Evolutionary conservation across 2,329 filamentous ascomycete species (phyloP).

Genomic region (Colletotrichum abscissum): DNA sequence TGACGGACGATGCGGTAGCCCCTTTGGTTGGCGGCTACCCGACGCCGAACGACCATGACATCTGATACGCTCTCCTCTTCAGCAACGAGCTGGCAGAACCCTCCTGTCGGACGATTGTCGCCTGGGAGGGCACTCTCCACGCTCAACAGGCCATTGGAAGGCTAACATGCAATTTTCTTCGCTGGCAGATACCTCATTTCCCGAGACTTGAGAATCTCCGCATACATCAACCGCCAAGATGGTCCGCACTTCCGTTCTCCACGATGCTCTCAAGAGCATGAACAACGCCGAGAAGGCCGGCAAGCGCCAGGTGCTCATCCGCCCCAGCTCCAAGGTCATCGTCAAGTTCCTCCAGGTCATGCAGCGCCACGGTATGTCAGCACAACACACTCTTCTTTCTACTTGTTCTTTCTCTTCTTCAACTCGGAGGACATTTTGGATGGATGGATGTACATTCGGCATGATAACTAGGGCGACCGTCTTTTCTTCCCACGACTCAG

Average conservation of each 20-base stretch:
- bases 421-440: constrained; percentile 8
- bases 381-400: not conserved
- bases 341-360: constrained; percentile 99
- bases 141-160: constrained; percentile 69
- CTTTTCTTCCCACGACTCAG: constrained; percentile 83
- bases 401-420: constrained; percentile 15
- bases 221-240: constrained; percentile 78
- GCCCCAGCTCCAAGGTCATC: constrained; percentile 99
- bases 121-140: constrained; percentile 75
- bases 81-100: constrained; percentile 77
- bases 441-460: constrained; percentile 71
- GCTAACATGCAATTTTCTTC: constrained; percentile 63
- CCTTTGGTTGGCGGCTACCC: constrained; percentile 17
- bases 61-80: constrained; percentile 72
- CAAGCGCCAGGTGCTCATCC: constrained; percentile 99
- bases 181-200: constrained; percentile 74
- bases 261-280: constrained; percentile 99
- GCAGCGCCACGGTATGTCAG: constrained; percentile 96
- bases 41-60: constrained; percentile 39
- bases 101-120: constrained; percentile 57
- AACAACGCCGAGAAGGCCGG: constrained; percentile 99
- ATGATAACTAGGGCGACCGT: constrained; percentile 99
- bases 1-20: constrained; percentile 12
- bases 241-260: constrained; percentile 99
- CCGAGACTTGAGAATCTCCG: constrained; percentile 84